Conservation (phyloP, 2,329 filamentous ascomycete genomes). For the Herpotrichia juniperi region DNA sequence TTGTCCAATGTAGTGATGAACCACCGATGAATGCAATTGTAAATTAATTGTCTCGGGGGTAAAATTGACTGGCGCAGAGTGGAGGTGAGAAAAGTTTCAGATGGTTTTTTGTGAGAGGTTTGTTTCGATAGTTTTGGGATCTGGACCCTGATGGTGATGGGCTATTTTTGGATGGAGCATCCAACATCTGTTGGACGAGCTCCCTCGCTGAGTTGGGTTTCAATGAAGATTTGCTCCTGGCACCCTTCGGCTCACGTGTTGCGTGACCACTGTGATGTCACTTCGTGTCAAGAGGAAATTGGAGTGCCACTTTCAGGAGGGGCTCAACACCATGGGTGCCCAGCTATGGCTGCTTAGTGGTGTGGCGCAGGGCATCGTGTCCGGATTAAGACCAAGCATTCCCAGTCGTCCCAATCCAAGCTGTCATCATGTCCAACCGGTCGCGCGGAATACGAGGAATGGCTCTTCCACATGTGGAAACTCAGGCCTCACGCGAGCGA, state of each 20-base stretch:
- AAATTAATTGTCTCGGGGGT: background rate
- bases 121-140: constrained; percentile 4
- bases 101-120: background rate
- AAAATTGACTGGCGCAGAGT: background rate
- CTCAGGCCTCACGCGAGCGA: background rate
- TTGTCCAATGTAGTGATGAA: no score
- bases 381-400: constrained; percentile 7
- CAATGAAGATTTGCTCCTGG: background rate
- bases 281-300: background rate
- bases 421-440: background rate
- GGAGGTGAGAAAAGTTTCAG: background rate
- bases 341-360: constrained; percentile 26
- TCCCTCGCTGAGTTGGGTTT: background rate
- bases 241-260: background rate
- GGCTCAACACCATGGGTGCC: constrained; percentile 1
- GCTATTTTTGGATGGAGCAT: constrained; percentile 3
- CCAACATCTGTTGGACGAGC: constrained; percentile 2
- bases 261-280: background rate
- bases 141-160: background rate
- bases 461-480: background rate
- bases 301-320: background rate
- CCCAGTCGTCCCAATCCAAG: background rate
- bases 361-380: constrained; percentile 27
- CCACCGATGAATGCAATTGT: background rate
- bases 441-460: background rate